These are phyloP conservation scores for Mycena metata DNA, from an alignment of 768 basidiomycete species.

Conservation along the genomic window DNA sequence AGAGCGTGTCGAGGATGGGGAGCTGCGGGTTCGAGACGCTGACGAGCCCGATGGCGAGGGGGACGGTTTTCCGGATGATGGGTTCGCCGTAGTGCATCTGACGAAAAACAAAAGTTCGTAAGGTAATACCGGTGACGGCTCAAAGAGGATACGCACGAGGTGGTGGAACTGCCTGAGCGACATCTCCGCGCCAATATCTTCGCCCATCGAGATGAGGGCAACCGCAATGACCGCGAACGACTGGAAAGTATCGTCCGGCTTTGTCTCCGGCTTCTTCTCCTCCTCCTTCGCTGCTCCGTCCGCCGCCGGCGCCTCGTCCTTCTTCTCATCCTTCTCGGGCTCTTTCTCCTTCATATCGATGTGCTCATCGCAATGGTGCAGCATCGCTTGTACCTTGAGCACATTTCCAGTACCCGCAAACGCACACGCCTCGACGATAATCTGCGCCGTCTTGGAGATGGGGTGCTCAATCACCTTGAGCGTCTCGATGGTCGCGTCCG, in stretches of 20 bases:
- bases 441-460: conserved; percentile 89
- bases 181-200: conserved; percentile 98
- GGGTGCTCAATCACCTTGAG: conserved; percentile 97
- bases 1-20: conserved; percentile 94
- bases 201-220: conserved; percentile 96
- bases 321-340: conserved; percentile 69
- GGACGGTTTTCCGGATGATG: conserved; percentile 90
- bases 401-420: conserved; percentile 98
- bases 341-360: conserved; percentile 72
- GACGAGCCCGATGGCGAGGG: conserved; percentile 94
- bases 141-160: conserved; percentile 67
- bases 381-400: conserved; percentile 90
- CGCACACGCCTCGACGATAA: conserved; percentile 93
- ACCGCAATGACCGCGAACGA: conserved; percentile 95
- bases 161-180: conserved; percentile 98
- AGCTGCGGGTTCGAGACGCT: conserved; percentile 97
- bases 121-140: conserved; percentile 2
- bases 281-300: conserved; percentile 56
- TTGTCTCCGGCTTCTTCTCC: conserved; percentile 55
- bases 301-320: conserved; percentile 52
- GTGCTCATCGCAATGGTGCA: conserved; percentile 95
- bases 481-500: conserved; percentile 94
- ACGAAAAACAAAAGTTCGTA: conserved; percentile 33
- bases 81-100: conserved; percentile 99
- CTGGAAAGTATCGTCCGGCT: conserved; percentile 85